Base-by-base conservation (phyloP, 2,329 filamentous ascomycete species). In the Fusarium sp. region DNA sequence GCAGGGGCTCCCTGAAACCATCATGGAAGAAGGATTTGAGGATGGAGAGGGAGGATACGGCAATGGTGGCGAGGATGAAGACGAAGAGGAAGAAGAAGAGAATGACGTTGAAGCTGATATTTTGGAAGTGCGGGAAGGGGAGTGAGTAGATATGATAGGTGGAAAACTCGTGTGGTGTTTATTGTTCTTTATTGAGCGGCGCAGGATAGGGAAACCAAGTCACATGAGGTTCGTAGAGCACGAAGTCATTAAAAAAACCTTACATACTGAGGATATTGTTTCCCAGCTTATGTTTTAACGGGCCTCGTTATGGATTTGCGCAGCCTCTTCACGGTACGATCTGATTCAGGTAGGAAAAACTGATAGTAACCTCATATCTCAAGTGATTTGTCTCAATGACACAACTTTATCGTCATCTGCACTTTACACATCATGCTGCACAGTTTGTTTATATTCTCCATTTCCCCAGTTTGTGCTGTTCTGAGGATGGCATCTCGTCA, bases 101-200 rank as follows among this genome's bases (percentile, higher is more conserved):
- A 74, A 71, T 11, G 64, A 65, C 26, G 41, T 76, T 9, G 79
- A 79, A 49, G 75, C 77, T 31, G 78, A 79, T 47, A 80, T 79
- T 36, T 65, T 78, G 58, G 78, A 80, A 58, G 76, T 79, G 10
- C 74, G 77, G 40, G 78, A 79, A 62, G 77, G 74, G 16, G 78
- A 78, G 67, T 73, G 78, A 79, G 65, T 69, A 62, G 51, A 52
- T 28, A 28, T 36, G 15, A 28, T 47, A 31, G 41, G 47, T 57
- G 36, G 36, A 59, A 58, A 64, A 54, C 44, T 42, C 33, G 62
- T 20, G 26, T 33, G 28, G 42, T 46, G 36, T 60, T 30, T 28
- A 51, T 45, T 26, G 20, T 63, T 46, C 16, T 61, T 62, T 50
- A 28, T 41, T 49, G 41, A 53, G 40, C 28, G 67, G 63, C 63